phyloP scores from a whole-genome alignment of 805 yeast genomes.

The Cyberlindnera xishuangbannaensis region DNA sequence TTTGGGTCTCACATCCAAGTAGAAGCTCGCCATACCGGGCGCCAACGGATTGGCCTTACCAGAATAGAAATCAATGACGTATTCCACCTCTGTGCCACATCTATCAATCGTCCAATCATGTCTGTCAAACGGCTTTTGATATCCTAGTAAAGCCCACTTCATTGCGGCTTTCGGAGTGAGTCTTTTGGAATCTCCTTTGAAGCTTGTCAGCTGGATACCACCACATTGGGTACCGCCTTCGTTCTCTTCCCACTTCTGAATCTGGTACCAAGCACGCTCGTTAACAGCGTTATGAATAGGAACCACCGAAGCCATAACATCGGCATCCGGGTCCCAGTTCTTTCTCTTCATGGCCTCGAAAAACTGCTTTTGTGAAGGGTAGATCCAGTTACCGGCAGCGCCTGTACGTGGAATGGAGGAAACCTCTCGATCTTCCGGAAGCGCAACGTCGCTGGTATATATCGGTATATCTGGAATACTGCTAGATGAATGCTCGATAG shows the following conservation, averaged over 20 bases:
- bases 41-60: conserved; percentile 44
- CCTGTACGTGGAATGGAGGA: conserved; percentile 82
- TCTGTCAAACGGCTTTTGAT: conserved; percentile 83
- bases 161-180: conserved; percentile 85
- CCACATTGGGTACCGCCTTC: conserved; percentile 65
- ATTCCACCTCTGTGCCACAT: conserved; percentile 78
- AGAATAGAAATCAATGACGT: conserved; percentile 85
- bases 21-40: conserved; percentile 55
- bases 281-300: conserved; percentile 94
- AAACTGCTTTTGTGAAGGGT: conserved; percentile 93
- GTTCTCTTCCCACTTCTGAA: conserved; percentile 71
- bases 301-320: conserved; percentile 84
- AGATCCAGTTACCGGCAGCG: conserved; percentile 71
- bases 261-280: conserved; percentile 87
- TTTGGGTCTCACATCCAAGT: conserved; percentile 89
- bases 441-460: conserved; percentile 31
- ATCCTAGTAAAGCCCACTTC: conserved; percentile 52
- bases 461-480: conserved; percentile 31
- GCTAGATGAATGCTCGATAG: conserved; percentile 41
- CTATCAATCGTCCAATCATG: conserved; percentile 92
- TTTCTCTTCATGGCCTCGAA: conserved; percentile 91
- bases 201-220: conserved; percentile 77
- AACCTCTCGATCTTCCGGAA: conserved; percentile 71
- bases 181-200: conserved; percentile 83
- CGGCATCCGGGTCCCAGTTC: conserved; percentile 74